Evolutionary conservation across 441 rosid genomes (phyloP), one percentile per base, ranked within the genome.

Genomic region (Sinapis alba): DNA sequence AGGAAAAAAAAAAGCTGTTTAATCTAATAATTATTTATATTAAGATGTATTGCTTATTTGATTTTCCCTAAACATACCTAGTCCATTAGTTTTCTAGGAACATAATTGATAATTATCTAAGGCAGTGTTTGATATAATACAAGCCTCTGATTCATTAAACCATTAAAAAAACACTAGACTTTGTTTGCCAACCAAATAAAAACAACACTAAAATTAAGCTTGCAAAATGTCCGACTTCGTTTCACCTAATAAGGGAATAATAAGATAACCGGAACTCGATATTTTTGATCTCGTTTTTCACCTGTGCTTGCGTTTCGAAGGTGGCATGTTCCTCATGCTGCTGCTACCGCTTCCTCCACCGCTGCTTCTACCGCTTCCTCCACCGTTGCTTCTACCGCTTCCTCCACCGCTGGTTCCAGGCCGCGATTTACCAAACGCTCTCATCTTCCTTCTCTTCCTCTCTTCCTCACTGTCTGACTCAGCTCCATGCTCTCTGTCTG

Each of bases 401-500:
- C 53, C 53, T 45, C 81, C 65, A 24, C 85, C 54, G 72, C 85
- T 80, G 2, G 81, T 65, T 43, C 85, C 81, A 13, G 83, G 84
- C 8, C 97, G 83, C 5, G 90, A 82, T 73, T 88, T 91, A 56
- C 93, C 97, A 24, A 86, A 80, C 26, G 89, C 83, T 80, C 90
- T 94, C 80, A 84, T 76, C 87, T 94, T 94, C 80, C 97, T 90
- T 75, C 91, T 85, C 84, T 85, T 89, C 70, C 94, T 82, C 70
- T 94, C 98, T 79, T 85, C 98, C 81, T 94, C 98, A 16, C 97
- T 94, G 71, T 94, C 98, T 0, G 89, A 92, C 32, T 92, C 94
- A 45, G 41, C 80, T 64, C 90, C 98, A 61, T 94, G 91, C 78
- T 92, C 97, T 74, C 86, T 88, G 70, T 94, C 98, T 11, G 97